Conservation (phyloP, 768 basidiomycete genomes). For the Pleurotus tuoliensis region DNA sequence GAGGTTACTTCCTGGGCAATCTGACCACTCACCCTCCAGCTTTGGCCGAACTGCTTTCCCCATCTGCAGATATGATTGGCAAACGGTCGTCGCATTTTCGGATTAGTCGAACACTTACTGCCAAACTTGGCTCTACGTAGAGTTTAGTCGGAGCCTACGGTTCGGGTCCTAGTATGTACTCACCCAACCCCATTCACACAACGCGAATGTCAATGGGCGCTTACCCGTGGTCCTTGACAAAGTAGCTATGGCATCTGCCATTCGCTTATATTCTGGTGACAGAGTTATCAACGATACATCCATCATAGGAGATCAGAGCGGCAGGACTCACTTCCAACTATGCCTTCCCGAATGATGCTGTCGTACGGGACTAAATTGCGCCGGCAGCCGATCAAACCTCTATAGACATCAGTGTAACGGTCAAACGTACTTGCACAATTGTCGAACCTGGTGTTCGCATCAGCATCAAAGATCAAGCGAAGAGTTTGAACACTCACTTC, state of each 20-base stretch:
- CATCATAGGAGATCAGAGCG: too few species aligned
- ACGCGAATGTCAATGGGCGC: conserved; percentile 50
- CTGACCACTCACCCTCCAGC: conserved; percentile 50
- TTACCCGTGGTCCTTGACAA: conserved; percentile 42
- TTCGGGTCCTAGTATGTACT: conserved; percentile 10
- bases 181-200: conserved; percentile 68
- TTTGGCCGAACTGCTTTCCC: conserved; percentile 57
- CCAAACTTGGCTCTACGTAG: conserved; percentile 6
- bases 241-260: conserved; percentile 54
- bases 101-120: not conserved
- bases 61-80: conserved; percentile 23
- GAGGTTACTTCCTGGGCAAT: not conserved
- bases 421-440: conserved; percentile 45
- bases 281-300: not conserved
- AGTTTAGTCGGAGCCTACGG: too few species aligned
- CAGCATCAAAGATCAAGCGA: not conserved
- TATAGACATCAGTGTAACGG: not conserved
- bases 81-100: too few species aligned
- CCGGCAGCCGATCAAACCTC: too few species aligned
- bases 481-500: conserved; percentile 37
- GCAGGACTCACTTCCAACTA: conserved; percentile 44
- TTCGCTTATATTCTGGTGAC: conserved; percentile 49
- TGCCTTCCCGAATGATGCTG: conserved; percentile 50
- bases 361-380: conserved; percentile 48
- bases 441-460: conserved; percentile 34